Conservation (phyloP, 192 early-diverging fungal genomes). For the Coemansia sp. region DNA sequence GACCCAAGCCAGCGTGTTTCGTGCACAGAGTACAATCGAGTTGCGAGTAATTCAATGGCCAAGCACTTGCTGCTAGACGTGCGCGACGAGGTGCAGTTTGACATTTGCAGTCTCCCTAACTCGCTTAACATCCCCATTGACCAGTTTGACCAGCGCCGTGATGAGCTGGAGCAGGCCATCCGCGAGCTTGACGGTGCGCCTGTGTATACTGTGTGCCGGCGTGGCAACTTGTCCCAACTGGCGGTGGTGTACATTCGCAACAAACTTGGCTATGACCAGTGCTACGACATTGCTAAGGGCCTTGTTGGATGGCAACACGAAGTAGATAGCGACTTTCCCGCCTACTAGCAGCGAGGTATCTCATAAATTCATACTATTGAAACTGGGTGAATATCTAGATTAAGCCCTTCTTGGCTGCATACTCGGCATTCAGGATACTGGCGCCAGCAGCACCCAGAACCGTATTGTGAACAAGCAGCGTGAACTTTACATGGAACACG, state of each 20-base stretch:
- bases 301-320: conserved; percentile 72
- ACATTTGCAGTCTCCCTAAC: conserved; percentile 75
- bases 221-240: conserved; percentile 88
- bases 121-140: conserved; percentile 65
- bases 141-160: conserved; percentile 31
- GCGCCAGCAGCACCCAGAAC: conserved; percentile 95
- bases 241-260: conserved; percentile 77
- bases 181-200: conserved; percentile 33
- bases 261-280: conserved; percentile 60
- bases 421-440: conserved; percentile 92
- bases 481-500: conserved; percentile 91
- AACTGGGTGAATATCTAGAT: conserved; percentile 1
- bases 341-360: conserved; percentile 59
- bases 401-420: conserved; percentile 81
- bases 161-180: conserved; percentile 48
- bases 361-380: not conserved
- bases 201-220: conserved; percentile 85
- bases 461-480: conserved; percentile 92
- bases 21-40: conserved; percentile 56
- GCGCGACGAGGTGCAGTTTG: conserved; percentile 79
- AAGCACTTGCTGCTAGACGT: conserved; percentile 86
- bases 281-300: conserved; percentile 83
- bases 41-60: conserved; percentile 16
- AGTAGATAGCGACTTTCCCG: conserved; percentile 81
- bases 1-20: conserved; percentile 54